Evolutionary conservation across 2,329 filamentous ascomycete species (phyloP), one percentile per base, ranked within the genome.

Genomic region (Penicillium sclerotigenum): DNA sequence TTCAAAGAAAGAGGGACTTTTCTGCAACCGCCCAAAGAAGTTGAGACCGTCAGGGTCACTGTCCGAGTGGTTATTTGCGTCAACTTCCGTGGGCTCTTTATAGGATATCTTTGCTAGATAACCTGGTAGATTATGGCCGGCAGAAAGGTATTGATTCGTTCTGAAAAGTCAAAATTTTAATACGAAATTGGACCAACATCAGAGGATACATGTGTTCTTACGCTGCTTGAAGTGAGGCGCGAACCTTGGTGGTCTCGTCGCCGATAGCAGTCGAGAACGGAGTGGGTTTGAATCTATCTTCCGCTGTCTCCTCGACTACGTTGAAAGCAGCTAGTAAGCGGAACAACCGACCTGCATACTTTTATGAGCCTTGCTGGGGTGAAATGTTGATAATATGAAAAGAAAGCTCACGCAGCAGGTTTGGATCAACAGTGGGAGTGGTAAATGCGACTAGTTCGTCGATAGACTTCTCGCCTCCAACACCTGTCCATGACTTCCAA

Each of bases 61-160:
- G 26, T 53, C 64, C 1, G 64, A 52, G 56, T 66, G 52, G 29
- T 68, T 71, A 31, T 68, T 67, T n/a, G 47, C 48, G 10, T 56
- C 59, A 4, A 69, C 57, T 28, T 64, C 66, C 1, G 62, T 61
- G 14, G 73, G 71, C 20, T 73, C 71, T 47, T 64, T 59, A 53
- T 75, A 75, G 5, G 61, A 60, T 11, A 60, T 73, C 48, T 69
- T 70, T 20, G 66, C 62, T 0, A 75, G 60, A 45, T 72, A 76
- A 7, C 57, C 53, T 1, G 73, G 70, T 11, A 76, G 54, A 16
- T 71, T 72, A 6, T 67, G 64, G 37, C 62, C 67, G 2, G 68
- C 57, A 2, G 63, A 41, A 31, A 72, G 63, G 47, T 69, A 69
- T 54, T 72, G 70, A 37, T 67, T 51, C 22, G 71, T 68, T 22